These are phyloP conservation scores for Xylaria curta DNA, from an alignment of 495 filamentous ascomycete genomes.

Conservation along the genomic window DNA sequence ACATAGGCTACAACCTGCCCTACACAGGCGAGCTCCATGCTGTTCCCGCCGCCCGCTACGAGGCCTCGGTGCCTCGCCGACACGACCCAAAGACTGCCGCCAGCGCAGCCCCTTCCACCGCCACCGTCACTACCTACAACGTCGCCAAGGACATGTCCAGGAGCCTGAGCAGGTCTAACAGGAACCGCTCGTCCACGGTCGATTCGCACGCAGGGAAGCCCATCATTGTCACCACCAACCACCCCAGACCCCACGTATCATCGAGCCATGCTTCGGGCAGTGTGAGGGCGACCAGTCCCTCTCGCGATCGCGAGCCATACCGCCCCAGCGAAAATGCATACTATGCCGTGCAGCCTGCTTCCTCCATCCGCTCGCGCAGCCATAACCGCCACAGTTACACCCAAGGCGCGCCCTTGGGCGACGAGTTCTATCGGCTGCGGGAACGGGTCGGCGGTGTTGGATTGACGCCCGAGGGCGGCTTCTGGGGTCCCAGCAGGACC, in stretches of 20 bases:
- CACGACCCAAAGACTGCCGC: constrained; percentile 35
- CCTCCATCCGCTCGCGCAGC: constrained; percentile 51
- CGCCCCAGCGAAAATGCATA: constrained; percentile 56
- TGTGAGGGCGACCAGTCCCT: constrained; percentile 50
- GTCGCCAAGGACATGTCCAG: constrained; percentile 52
- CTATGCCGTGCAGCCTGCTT: constrained; percentile 55
- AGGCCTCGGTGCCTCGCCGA: constrained; percentile 39
- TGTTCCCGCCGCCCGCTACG: constrained; percentile 48
- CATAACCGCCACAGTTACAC: constrained; percentile 38
- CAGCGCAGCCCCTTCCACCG: constrained; percentile 35
- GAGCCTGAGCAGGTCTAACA: constrained; percentile 45
- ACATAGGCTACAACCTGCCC: constrained; percentile 47
- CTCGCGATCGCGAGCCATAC: constrained; percentile 56
- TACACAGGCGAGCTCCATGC: constrained; percentile 51
- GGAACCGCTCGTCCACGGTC: constrained; percentile 46
- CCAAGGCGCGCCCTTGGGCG: constrained; percentile 48
- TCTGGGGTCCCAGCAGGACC: constrained; percentile 38
- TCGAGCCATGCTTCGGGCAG: constrained; percentile 40
- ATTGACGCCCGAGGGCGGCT: constrained; percentile 39
- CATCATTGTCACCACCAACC: constrained; percentile 55
- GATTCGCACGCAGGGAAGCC: constrained; percentile 49
- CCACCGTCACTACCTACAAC: constrained; percentile 54
- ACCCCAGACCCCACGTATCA: constrained; percentile 34
- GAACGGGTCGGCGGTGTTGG: constrained; percentile 43
- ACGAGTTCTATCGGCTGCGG: constrained; percentile 51